These are phyloP conservation scores for Scorias spongiosa DNA, from an alignment of 2,329 filamentous ascomycete genomes.

Conservation along the genomic window DNA sequence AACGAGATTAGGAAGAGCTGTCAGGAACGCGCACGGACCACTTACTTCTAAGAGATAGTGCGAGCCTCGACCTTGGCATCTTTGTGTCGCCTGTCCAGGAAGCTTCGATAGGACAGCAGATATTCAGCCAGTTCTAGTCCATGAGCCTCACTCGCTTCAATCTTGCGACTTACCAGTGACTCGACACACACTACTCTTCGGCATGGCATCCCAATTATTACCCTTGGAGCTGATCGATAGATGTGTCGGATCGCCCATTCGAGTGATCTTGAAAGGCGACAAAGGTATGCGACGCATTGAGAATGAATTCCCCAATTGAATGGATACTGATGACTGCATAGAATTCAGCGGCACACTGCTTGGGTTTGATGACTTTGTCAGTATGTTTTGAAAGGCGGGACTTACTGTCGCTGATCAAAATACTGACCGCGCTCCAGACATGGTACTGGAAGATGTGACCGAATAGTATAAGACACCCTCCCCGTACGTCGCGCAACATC, in stretches of 20 bases:
- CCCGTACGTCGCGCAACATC: constrained; percentile 8
- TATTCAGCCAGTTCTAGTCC: too few species aligned
- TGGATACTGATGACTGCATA: constrained; percentile 24
- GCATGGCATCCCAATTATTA: constrained; percentile 12
- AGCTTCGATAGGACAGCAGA: too few species aligned
- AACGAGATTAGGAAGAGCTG: too few species aligned
- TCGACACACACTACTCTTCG: too few species aligned
- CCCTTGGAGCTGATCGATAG: constrained; percentile 83
- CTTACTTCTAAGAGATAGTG: too few species aligned
- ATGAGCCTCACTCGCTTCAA: too few species aligned
- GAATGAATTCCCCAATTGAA: constrained; percentile 2
- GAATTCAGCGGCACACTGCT: constrained; percentile 91
- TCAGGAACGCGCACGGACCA: too few species aligned
- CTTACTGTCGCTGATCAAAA: constrained; percentile 1
- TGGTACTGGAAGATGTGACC: constrained; percentile 94
- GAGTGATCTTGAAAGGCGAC: constrained; percentile 98
- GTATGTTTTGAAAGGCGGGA: constrained; percentile 44
- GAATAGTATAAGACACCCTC: constrained; percentile 52
- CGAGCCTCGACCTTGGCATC: too few species aligned
- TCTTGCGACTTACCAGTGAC: too few species aligned
- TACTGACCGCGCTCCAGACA: constrained; percentile 45
- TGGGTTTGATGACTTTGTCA: constrained; percentile 98
- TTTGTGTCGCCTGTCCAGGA: too few species aligned
- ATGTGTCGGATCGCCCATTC: constrained; percentile 92
- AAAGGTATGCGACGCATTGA: constrained; percentile 52